Evolutionary conservation across 1,284 basidiomycete genomes (phyloP), one percentile per base, ranked within the genome.

Genomic region (Ustilago xerochloae): DNA sequence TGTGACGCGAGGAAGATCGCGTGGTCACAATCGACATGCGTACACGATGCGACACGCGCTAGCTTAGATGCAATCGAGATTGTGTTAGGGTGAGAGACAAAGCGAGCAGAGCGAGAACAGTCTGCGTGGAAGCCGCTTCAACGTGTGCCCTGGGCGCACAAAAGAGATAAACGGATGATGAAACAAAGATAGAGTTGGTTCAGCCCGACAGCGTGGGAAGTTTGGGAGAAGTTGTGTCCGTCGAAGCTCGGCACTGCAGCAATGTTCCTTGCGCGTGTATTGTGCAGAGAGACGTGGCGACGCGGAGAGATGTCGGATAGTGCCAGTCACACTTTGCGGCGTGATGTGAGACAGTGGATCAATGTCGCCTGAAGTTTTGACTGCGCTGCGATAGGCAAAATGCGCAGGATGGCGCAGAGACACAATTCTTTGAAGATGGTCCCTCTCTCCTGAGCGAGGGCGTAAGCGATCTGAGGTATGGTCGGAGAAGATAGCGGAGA

Each of bases 11-110:
- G 10, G 64, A 38, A 22, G 52, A 18, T 46, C 64, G 64, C 45
- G 64, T 57, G 33, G 58, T 60, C 51, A 66, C 38, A 50, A 59
- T 60, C 47, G 51, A 61, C 58, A 61, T 65, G 36, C 7, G 35
- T 35, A n/a, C 36, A 29, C 6, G 29, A 10, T 29, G 15, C 35
- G 35, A 41, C 8, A 20, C 4, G n/a, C 18, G 38, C n/a, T 41
- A 6, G 41, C 4, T 43, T 18, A 9, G 6, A 4, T 43, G 41
- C 22, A 43, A 41, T 18, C 20, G 38, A 28, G 13, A 38, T 16
- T 45, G 30, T 32, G 38, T 24, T 15, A 3, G 26, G 32, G 15
- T 20, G 9, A 35, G 61, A 55, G 60, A 55, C 36, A 45, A n/a
- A n/a, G n/a, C 18, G 24, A 43, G 18, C 18, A 16, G 41, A 32